phyloP scores from a whole-genome alignment of 2,329 filamentous ascomycete genomes.

The Geosmithia flava region DNA sequence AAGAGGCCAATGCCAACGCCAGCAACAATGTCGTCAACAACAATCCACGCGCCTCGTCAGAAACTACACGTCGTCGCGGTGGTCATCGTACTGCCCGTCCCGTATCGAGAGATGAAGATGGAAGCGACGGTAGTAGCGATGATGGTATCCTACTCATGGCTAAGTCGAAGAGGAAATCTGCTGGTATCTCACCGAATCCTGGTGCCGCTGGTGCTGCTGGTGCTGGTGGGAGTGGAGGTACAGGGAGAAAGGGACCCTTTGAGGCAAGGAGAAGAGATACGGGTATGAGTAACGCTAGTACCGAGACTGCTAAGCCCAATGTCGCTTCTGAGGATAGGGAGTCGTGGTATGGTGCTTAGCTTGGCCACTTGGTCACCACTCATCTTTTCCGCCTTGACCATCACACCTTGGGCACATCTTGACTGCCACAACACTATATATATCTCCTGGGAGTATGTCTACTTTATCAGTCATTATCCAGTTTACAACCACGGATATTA shows the following conservation, averaged over 20 bases:
- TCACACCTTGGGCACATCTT: too few species aligned
- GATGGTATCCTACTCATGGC: slow-evolving; percentile 42
- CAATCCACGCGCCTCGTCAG: too few species aligned
- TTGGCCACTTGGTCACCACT: background rate
- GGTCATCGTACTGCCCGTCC: background rate
- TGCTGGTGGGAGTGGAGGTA: too few species aligned
- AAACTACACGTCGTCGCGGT: background rate
- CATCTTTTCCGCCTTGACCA: background rate
- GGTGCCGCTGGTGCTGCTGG: background rate
- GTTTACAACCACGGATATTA: too few species aligned
- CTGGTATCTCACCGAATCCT: slow-evolving; percentile 3
- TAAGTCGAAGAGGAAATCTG: slow-evolving; percentile 32
- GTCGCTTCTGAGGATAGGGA: background rate
- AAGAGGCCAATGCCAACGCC: background rate
- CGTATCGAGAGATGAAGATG: slow-evolving; percentile 1
- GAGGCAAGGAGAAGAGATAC: slow-evolving; percentile 41
- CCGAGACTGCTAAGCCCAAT: slow-evolving; percentile 46
- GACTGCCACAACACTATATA: too few species aligned
- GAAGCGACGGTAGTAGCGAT: slow-evolving; percentile 30
- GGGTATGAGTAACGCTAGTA: slow-evolving; percentile 47
- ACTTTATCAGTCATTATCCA: too few species aligned
- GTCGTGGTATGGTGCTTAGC: background rate
- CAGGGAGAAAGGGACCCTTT: slow-evolving; percentile 8
- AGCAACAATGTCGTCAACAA: slow-evolving; percentile 4
- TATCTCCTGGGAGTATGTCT: too few species aligned